These are phyloP conservation scores for Elaeis guineensis DNA, from an alignment of 176 grass and related monocot genomes.

Conservation along the genomic window DNA sequence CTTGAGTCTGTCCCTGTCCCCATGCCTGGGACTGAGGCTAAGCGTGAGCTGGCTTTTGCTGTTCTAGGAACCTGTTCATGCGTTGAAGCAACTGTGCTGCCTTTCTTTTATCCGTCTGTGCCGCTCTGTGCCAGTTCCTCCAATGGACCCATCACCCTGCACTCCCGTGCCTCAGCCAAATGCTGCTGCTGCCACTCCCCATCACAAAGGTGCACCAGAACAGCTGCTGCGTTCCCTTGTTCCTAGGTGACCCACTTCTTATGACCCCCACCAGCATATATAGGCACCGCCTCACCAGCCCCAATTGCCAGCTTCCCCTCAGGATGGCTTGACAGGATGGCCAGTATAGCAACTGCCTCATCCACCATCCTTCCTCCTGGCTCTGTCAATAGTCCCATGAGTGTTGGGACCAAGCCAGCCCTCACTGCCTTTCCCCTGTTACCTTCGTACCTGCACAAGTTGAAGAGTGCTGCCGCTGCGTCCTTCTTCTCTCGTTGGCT, in stretches of 20 bases:
- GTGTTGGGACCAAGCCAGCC: conserved; percentile 63
- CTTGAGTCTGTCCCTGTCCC: conserved; percentile 16
- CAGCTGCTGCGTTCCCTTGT: conserved; percentile 88
- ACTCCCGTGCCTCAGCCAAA: conserved; percentile 70
- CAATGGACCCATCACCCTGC: conserved; percentile 45
- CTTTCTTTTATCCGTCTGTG: conserved; percentile 75
- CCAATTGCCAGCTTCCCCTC: conserved; percentile 68
- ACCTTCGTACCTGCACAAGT: conserved; percentile 84
- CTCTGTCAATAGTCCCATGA: conserved; percentile 50
- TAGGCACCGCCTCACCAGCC: conserved; percentile 43
- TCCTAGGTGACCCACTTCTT: conserved; percentile 60
- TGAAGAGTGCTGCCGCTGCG: conserved; percentile 72
- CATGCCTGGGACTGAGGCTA: conserved; percentile 14
- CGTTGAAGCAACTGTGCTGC: conserved; percentile 59
- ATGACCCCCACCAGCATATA: conserved; percentile 67
- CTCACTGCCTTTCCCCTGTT: conserved; percentile 87
- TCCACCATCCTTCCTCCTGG: conserved; percentile 60
- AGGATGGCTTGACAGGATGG: conserved; percentile 67
- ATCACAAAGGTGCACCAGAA: conserved; percentile 74
- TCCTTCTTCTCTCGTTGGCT: conserved; percentile 84
- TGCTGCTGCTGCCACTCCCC: conserved; percentile 60
- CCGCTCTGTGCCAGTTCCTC: conserved; percentile 61
- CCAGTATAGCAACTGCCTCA: conserved; percentile 76
- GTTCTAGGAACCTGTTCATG: conserved; percentile 55
- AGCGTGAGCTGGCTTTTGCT: conserved; percentile 45